Evolutionary conservation across 768 basidiomycete genomes (phyloP).

Genomic region (Serendipita sp.): DNA sequence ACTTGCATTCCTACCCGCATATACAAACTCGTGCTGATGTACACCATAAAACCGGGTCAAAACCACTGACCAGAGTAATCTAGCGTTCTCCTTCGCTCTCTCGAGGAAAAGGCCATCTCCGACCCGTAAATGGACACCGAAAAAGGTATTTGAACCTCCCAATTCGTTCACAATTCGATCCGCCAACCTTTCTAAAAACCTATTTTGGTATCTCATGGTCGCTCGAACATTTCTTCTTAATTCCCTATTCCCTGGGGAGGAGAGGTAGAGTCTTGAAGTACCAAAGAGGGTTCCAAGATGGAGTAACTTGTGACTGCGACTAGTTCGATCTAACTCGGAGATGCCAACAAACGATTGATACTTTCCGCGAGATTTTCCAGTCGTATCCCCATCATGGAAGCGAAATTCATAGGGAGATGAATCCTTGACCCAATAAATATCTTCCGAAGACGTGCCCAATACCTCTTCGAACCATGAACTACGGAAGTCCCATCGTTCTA

Average conservation of each 20-base stretch:
- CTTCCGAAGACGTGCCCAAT: constrained; percentile 23
- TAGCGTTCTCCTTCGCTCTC: constrained; percentile 26
- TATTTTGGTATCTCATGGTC: constrained; percentile 41
- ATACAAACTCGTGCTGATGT: too few relatives aligned
- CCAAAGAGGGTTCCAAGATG: constrained; percentile 66
- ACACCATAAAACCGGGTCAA: background rate
- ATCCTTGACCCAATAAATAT: constrained; percentile 38
- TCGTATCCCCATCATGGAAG: constrained; percentile 32
- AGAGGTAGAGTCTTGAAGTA: constrained; percentile 46
- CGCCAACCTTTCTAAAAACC: constrained; percentile 28
- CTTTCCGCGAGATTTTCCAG: constrained; percentile 12
- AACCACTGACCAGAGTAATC: constrained; percentile 9
- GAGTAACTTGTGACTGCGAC: constrained; percentile 33
- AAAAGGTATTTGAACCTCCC: constrained; percentile 27
- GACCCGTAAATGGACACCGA: constrained; percentile 51
- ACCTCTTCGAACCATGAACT: constrained; percentile 28
- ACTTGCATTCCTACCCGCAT: background rate
- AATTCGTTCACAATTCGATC: constrained; percentile 28
- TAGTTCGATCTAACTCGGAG: constrained; percentile 22
- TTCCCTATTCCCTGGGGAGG: constrained; percentile 22
- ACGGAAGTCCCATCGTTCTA: constrained; percentile 35
- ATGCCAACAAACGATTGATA: constrained; percentile 16
- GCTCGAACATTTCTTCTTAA: constrained; percentile 34
- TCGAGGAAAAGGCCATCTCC: constrained; percentile 48
- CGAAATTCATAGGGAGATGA: constrained; percentile 43